Evolutionary conservation across 148 eudicot genomes (phyloP), one percentile per base, ranked within the genome.

Genomic region (Dianthus caryophyllus): DNA sequence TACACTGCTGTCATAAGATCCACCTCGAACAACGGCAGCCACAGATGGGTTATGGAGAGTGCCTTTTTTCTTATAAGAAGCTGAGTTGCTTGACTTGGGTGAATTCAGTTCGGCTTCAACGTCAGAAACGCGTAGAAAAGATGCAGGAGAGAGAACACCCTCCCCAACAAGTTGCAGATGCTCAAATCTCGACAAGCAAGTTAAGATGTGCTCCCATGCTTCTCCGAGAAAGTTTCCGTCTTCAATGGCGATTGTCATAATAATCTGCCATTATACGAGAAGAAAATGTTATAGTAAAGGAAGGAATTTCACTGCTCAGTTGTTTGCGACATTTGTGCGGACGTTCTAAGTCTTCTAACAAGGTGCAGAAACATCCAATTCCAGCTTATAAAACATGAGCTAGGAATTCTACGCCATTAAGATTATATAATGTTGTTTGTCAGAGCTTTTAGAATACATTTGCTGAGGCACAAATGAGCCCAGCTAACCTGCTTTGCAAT

Each of bases 141-240:
- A 94, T n/a, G 99, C 95, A 82, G 90, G 97, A 75, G 96, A 86
- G 29, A 97, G 96, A 78, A 91, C 96, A 31, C 99, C 99, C 75
- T 94, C 99, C 52, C 99, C 99, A 68, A 94, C 71, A 64, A 94
- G 84, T 81, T 94, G 99, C 75, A 94, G 81, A 84, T 90, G 91
- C 78, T 94, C 99, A 86, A 94, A 94, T 75, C 99, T 86, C 62
- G 99, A 94, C 65, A 94, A 77, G 75, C 97, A 90, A 48, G 97
- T 94, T 68, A 94, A 81, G 57, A 94, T 90, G 75, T 94, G 99
- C 80, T 94, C 99, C 99, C 99, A 94, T 52, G 97, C 82, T 80
- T 94, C 99, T 75, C 90, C 89, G 72, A 94, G 93, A 79, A 81
- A 73, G 78, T 94, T 90, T 69, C 96, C 99, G 75, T 90, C 96